Evolutionary conservation across 1,284 basidiomycete species (phyloP).

Genomic region (Mycena sp.): DNA sequence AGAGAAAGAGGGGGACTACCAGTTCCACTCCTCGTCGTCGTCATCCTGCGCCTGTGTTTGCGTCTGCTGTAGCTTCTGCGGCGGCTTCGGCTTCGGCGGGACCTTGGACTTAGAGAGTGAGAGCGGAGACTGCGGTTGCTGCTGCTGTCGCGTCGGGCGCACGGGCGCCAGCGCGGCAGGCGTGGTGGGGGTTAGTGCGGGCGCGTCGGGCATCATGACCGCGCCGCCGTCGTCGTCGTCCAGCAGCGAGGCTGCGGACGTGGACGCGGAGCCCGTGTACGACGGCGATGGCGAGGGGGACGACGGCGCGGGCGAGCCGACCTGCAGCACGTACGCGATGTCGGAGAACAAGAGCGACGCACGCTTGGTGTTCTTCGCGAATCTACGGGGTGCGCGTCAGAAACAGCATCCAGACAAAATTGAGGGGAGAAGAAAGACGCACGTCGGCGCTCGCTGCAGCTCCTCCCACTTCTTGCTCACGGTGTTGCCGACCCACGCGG

Average conservation of each 20-base stretch:
- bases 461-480: conserved; percentile 71
- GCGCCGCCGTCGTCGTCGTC: conserved; percentile 50
- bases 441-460: conserved; percentile 64
- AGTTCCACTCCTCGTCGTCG: conserved; percentile 72
- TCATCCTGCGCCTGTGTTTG: conserved; percentile 36
- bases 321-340: conserved; percentile 43
- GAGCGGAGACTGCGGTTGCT: conserved; percentile 19
- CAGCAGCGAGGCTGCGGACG: conserved; percentile 45
- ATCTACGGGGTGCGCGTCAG: conserved; percentile 39
- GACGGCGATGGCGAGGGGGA: conserved; percentile 13
- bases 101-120: conserved; percentile 11
- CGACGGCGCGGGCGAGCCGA: conserved; percentile 5
- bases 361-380: conserved; percentile 70
- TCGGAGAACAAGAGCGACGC: conserved; percentile 73
- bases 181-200: conserved; percentile 19
- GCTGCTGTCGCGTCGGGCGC: conserved; percentile 14
- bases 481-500: conserved; percentile 61
- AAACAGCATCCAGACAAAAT: conserved; percentile 10
- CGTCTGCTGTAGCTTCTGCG: conserved; percentile 15
- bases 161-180: conserved; percentile 4
- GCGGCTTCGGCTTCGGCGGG: conserved; percentile 11
- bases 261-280: no score
- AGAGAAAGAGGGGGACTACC: conserved; percentile 46
- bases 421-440: conserved; percentile 40
- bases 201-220: conserved; percentile 44